phyloP scores from a whole-genome alignment of 306 rosid species.

The Cyamopsis tetragonoloba region DNA sequence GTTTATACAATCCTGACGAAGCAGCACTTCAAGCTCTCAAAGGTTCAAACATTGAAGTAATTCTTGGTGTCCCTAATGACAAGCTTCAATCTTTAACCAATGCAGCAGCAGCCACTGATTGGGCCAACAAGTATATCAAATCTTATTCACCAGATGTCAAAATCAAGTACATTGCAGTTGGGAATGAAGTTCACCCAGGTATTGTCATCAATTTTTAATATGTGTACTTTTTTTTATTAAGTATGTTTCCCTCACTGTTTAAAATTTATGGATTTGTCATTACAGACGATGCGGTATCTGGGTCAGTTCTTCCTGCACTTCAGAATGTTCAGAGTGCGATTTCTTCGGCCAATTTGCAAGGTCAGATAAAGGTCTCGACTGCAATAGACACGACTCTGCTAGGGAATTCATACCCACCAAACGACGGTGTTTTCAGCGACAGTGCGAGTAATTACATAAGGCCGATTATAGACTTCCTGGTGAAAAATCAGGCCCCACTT shows the following conservation, averaged over 20 bases:
- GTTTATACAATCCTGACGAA: constrained; percentile 39
- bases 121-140: constrained; percentile 43
- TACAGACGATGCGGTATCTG: constrained; percentile 10
- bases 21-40: constrained; percentile 40
- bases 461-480: constrained; percentile 49
- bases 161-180: constrained; percentile 45
- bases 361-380: constrained; percentile 52
- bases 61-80: constrained; percentile 34
- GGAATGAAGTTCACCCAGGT: constrained; percentile 44
- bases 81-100: constrained; percentile 32
- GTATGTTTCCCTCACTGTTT: too few relatives aligned
- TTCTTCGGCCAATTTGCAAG: constrained; percentile 44
- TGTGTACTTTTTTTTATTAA: too few relatives aligned
- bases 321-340: constrained; percentile 42
- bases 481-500: constrained; percentile 51
- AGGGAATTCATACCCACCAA: constrained; percentile 48
- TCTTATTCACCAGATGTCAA: constrained; percentile 34
- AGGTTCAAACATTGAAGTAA: constrained; percentile 60
- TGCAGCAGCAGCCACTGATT: constrained; percentile 35
- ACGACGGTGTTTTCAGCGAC: constrained; percentile 26
- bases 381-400: constrained; percentile 41
- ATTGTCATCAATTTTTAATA: too few relatives aligned
- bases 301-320: constrained; percentile 36
- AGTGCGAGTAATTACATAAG: constrained; percentile 30
- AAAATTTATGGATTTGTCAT: too few relatives aligned